phyloP scores from a whole-genome alignment of 1,284 basidiomycete species.

The Apiotrichum brassicae region DNA sequence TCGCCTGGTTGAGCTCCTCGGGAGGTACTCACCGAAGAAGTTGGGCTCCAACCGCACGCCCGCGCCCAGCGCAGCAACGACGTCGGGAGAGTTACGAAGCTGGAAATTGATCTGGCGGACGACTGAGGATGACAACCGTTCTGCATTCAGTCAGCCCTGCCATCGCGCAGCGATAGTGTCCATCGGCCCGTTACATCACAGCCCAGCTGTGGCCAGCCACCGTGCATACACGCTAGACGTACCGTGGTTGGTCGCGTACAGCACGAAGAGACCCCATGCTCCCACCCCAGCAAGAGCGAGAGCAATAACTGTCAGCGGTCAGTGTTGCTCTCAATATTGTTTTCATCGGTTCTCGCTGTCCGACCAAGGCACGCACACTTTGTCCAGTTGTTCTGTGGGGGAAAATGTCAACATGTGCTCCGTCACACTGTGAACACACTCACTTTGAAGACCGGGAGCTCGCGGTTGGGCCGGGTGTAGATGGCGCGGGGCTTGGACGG shows the following conservation, averaged over 20 bases:
- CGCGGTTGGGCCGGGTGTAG: constrained; percentile 13
- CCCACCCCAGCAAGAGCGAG: constrained; percentile 33
- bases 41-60: constrained; percentile 37
- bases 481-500: constrained; percentile 12
- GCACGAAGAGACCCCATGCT: constrained; percentile 41
- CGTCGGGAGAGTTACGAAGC: constrained; percentile 40
- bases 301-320: constrained; percentile 24
- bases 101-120: constrained; percentile 43
- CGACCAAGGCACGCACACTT: constrained; percentile 24
- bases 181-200: too few species aligned
- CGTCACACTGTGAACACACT: constrained; percentile 6
- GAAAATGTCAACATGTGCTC: background rate
- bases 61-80: constrained; percentile 34
- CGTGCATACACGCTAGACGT: constrained; percentile 5
- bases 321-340: constrained; percentile 1
- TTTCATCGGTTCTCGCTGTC: too few species aligned
- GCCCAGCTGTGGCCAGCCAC: too few species aligned
- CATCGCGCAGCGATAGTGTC: too few species aligned
- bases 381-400: constrained; percentile 27
- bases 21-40: constrained; percentile 44
- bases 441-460: constrained; percentile 37
- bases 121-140: constrained; percentile 44
- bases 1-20: too few species aligned
- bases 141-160: too few species aligned
- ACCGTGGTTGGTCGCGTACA: constrained; percentile 46